Evolutionary conservation across 257 asterid species (phyloP).

Genomic region (Solanum virginianum): DNA sequence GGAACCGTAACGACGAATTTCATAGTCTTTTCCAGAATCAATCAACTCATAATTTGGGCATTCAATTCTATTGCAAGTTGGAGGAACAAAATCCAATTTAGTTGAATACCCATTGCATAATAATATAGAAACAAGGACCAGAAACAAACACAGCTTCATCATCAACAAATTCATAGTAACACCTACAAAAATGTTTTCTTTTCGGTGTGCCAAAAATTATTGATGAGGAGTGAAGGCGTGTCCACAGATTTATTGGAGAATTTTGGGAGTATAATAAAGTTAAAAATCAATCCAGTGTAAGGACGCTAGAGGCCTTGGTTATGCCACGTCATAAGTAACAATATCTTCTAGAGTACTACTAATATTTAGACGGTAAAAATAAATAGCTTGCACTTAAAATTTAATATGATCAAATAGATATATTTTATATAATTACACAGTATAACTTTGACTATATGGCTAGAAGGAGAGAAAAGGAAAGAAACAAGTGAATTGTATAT

Average conservation of each 20-base stretch:
- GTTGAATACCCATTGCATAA: not conserved
- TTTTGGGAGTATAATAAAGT: not conserved
- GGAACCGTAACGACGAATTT: slow-evolving; percentile 75
- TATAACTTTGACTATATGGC: too few species aligned
- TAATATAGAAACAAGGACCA: not conserved
- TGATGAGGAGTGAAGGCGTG: not conserved
- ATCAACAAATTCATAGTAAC: not conserved
- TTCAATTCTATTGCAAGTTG: slow-evolving; percentile 68
- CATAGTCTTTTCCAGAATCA: slow-evolving; percentile 57
- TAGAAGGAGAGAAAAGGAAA: fast-evolving
- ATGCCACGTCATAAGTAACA: not conserved
- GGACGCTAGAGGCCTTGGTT: not conserved
- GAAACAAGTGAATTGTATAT: too few species aligned
- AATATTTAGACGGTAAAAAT: not conserved
- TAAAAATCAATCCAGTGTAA: not conserved
- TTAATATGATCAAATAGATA: too few species aligned
- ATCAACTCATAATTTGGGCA: slow-evolving; percentile 72
- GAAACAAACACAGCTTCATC: not conserved
- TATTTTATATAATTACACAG: too few species aligned
- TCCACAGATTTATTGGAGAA: not conserved
- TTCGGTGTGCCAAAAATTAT: not conserved
- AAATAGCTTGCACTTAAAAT: too few species aligned
- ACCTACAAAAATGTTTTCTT: not conserved
- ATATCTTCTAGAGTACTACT: not conserved
- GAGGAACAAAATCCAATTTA: slow-evolving; percentile 37